phyloP scores from a whole-genome alignment of 129 eudicot species.

The Cynara cardunculus region DNA sequence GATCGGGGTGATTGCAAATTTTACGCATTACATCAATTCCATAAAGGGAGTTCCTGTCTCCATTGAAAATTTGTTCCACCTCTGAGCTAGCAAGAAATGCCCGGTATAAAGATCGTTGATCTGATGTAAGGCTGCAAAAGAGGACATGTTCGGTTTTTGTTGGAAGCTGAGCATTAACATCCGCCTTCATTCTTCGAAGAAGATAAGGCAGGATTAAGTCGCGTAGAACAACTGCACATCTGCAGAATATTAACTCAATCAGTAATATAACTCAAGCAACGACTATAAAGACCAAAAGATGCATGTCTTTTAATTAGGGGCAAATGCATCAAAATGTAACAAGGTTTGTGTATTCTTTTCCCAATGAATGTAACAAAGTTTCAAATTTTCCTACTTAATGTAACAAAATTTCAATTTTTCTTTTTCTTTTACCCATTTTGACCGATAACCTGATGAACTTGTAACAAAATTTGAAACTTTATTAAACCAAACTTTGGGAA shows the following conservation, averaged over 20 bases:
- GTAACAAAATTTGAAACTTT: neutral
- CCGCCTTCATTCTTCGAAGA: constrained; percentile 95
- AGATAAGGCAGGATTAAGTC: constrained; percentile 96
- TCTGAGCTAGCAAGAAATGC: constrained; percentile 98
- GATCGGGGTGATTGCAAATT: constrained; percentile 95
- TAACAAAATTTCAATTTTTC: too few relatives aligned
- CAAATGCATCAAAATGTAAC: neutral
- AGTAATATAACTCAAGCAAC: neutral
- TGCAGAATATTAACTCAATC: constrained; percentile 26
- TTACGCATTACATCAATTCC: constrained; percentile 98
- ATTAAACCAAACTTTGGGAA: neutral
- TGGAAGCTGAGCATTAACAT: constrained; percentile 83
- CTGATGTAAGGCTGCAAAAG: constrained; percentile 85
- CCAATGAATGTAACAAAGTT: too few relatives aligned
- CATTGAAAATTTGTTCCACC: constrained; percentile 88
- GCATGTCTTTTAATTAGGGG: neutral
- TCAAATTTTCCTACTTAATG: too few relatives aligned
- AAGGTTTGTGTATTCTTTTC: neutral
- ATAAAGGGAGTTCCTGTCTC: constrained; percentile 77
- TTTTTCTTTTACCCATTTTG: neutral
- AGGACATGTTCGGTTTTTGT: constrained; percentile 92
- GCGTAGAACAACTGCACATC: constrained; percentile 95
- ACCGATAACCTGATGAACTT: neutral
- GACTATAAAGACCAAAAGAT: neutral
- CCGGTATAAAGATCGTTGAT: constrained; percentile 70